phyloP scores from a whole-genome alignment of 75 land plant genomes.

The Ceratopteris richardii region DNA sequence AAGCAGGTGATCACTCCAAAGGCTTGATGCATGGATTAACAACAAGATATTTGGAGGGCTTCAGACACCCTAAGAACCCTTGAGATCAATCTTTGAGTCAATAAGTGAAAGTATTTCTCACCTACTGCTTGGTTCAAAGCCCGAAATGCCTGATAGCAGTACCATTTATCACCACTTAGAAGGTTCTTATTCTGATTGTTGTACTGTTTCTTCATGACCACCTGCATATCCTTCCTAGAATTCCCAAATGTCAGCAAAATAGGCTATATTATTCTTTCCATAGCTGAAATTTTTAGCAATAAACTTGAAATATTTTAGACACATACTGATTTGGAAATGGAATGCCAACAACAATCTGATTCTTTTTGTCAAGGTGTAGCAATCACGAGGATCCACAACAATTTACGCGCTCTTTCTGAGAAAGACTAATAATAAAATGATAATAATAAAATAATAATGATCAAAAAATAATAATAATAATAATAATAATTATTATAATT shows the following conservation, averaged over 20 bases:
- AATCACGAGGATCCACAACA: neutral
- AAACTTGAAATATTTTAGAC: neutral
- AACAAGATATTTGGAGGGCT: too few species aligned
- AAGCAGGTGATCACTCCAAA: too few species aligned
- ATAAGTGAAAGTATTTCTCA: constrained; percentile 8
- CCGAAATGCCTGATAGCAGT: constrained; percentile 94
- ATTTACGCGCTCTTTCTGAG: neutral
- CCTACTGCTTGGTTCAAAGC: constrained; percentile 96
- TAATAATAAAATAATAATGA: neutral
- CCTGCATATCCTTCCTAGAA: constrained; percentile 78
- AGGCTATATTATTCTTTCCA: neutral
- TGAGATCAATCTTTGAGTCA: neutral
- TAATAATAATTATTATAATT: neutral
- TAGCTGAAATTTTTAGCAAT: neutral
- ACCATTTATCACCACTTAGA: constrained; percentile 88
- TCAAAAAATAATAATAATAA: neutral
- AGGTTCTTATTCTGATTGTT: constrained; percentile 65
- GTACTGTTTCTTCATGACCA: constrained; percentile 65
- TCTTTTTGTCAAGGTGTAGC: constrained; percentile 18
- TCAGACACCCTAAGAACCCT: too few species aligned
- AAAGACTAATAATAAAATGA: neutral
- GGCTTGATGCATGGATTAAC: too few species aligned
- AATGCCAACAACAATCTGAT: constrained; percentile 83
- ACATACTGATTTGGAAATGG: constrained; percentile 94
- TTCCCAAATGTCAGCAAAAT: neutral